Evolutionary conservation across 225 moss, liverwort and hornwort genomes (phyloP), one percentile per base, ranked within the genome.

Genomic region (Straminergon stramineum): DNA sequence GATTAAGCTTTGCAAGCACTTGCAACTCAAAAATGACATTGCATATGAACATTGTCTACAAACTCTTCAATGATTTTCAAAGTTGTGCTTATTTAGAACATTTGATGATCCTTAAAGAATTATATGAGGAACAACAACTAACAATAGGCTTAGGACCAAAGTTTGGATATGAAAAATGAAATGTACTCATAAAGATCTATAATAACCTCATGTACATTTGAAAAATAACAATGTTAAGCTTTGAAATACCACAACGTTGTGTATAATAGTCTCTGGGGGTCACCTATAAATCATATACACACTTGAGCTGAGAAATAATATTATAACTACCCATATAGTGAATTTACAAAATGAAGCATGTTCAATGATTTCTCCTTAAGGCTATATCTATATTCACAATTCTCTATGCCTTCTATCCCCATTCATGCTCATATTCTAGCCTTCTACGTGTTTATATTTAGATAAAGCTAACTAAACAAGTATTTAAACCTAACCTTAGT

Each of bases 271-370:
- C 9, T 55, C 4, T 53, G 13, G 1, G 9, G 2, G 9, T 35
- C 35, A 53, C 3, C 5, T 2, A 15, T 55, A 23, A 53, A 24
- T 37, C 24, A 37, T 35, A 15, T 16, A 15, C 2, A 35, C 2
- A 37, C 1, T 37, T 0, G 0, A 37, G 4, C 0, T 56, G 6
- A 37, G 19, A 78, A 78, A 37, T 37, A 24, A 2, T 37, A 37
- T 13, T 37, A 56, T 37, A 4, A 37, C 1, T 24, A 24, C 1
- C 16, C 2, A 37, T 24, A 3, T 37, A 56, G 14, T 37, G 6
- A 78, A 23, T 37, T 77, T 35, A 35, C 5, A 9, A 35, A 53
- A 35, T 55, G 35, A 55, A 78, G 55, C 0, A 2, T 77, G 14
- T 53, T 53, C 14, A 35, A 53, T 23, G 15, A 56, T 56, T n/a